Base-by-base conservation (phyloP, 345 rosid genomes). In the Chamaenerion angustifolium region DNA sequence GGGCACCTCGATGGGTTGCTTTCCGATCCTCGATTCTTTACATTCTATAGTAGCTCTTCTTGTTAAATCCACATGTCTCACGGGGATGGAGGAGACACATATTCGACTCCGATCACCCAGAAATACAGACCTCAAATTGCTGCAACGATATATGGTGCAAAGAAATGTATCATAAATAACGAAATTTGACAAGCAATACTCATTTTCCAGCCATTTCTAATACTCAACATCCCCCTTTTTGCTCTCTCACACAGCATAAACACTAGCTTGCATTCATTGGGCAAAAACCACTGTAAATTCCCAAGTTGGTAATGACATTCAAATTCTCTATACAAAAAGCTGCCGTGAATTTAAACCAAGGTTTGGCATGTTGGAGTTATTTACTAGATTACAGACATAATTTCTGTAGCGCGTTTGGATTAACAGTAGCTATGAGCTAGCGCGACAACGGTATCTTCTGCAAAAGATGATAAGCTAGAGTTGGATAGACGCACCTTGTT, bases 21-120 rank as follows among this genome's bases (percentile, higher is more conserved):
- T 92, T 43, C 96, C 95, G 17, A 92, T 87, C 55, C 96, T 74
- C 16, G 96, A 92, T 69, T 92, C 98, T 67, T 86, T 92, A 60
- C 95, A 87, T 64, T 74, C 73, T n/a, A 87, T 66, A 1, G 6
- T 31, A 12, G 68, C 56, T 70, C 70, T 83, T 54, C 77, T 77
- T 4, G 31, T 54, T 56, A 76, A 76, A 46, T 66, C 58, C 47
- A 78, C 53, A 14, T 60, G 73, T 52, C 57, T 62, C 45, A 55
- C 60, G 4, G 79, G 71, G 40, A 65, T 54, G n/a, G 46, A 58
- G 40, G 77, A 71, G 31, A 73, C 40, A 49, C 62, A 58, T 27
- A 71, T 55, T 46, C 76, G 70, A 45, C 62, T 77, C 49, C 8
- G 72, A 56, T 81, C 80, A 12, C 87, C 95, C 60, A 72, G 70